phyloP scores from a whole-genome alignment of 441 rosid species.

The Manihot esculenta region DNA sequence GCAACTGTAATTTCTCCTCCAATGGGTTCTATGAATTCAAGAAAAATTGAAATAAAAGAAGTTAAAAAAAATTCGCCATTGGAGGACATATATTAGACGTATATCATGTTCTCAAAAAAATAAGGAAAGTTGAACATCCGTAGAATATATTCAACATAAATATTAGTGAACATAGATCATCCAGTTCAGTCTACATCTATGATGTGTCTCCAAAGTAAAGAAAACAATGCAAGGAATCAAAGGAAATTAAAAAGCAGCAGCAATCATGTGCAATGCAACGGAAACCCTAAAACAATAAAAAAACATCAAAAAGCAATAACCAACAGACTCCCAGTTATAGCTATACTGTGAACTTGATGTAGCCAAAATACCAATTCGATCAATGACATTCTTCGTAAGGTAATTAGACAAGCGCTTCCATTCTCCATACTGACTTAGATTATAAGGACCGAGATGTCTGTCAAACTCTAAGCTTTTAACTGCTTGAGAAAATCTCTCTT shows the following conservation, averaged over 20 bases:
- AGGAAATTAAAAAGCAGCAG: neutral
- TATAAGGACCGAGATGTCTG: conserved; percentile 75
- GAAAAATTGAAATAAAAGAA: conserved; percentile 13
- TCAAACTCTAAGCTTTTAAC: conserved; percentile 76
- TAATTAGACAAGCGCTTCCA: conserved; percentile 75
- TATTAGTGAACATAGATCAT: neutral
- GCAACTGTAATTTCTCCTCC: conserved; percentile 85
- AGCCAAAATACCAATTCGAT: conserved; percentile 50
- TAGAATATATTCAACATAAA: neutral
- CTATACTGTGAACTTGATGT: conserved; percentile 11
- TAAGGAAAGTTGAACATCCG: neutral
- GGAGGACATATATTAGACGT: neutral
- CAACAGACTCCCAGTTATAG: neutral
- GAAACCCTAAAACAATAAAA: neutral
- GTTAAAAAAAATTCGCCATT: neutral
- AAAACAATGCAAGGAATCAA: neutral
- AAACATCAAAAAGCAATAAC: conserved; percentile 3
- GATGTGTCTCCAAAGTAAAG: neutral
- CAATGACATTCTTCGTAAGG: conserved; percentile 52
- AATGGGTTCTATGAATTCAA: conserved; percentile 64
- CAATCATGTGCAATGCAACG: neutral
- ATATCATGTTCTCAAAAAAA: neutral
- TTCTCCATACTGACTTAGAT: conserved; percentile 56
- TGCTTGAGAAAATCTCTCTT: conserved; percentile 67
- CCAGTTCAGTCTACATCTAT: neutral